These are phyloP conservation scores for Sisymbrium altissimum DNA, from an alignment of 345 rosid genomes.

Conservation along the genomic window DNA sequence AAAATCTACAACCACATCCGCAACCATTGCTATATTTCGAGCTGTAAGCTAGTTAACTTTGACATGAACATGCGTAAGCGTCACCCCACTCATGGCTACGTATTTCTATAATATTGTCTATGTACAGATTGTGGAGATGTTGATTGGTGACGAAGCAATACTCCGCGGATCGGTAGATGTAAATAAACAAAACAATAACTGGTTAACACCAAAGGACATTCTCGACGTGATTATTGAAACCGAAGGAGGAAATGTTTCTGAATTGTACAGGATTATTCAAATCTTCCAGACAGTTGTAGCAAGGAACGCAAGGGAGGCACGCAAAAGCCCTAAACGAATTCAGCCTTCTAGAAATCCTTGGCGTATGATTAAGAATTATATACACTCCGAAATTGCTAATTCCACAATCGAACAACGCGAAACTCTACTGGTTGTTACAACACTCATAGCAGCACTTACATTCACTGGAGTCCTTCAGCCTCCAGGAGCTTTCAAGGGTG, in stretches of 20 bases:
- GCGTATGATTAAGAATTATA: background rate
- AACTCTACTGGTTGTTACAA: conserved; percentile 6
- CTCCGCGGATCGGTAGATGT: background rate
- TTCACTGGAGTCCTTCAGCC: conserved; percentile 10
- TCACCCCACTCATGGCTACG: background rate
- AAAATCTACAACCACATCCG: too few relatives aligned
- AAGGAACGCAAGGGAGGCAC: background rate
- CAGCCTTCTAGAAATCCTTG: background rate
- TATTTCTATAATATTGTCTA: background rate
- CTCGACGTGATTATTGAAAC: conserved; percentile 25
- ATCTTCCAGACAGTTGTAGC: conserved; percentile 21
- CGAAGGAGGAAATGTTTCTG: conserved; percentile 21
- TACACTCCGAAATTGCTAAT: background rate
- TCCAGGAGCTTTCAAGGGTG: conserved; percentile 13
- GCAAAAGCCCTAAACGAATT: background rate
- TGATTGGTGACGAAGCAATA: conserved; percentile 20
- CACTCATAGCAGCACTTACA: conserved; percentile 19
- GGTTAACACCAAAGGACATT: conserved; percentile 24
- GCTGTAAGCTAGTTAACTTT: too few relatives aligned
- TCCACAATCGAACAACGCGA: background rate
- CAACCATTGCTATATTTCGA: too few relatives aligned
- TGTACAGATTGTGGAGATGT: conserved; percentile 25
- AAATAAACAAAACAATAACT: conserved; percentile 2
- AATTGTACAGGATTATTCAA: conserved; percentile 10
- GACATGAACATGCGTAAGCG: background rate